Conservation (phyloP, 129 eudicot species). For the Artemisia tridentata region DNA sequence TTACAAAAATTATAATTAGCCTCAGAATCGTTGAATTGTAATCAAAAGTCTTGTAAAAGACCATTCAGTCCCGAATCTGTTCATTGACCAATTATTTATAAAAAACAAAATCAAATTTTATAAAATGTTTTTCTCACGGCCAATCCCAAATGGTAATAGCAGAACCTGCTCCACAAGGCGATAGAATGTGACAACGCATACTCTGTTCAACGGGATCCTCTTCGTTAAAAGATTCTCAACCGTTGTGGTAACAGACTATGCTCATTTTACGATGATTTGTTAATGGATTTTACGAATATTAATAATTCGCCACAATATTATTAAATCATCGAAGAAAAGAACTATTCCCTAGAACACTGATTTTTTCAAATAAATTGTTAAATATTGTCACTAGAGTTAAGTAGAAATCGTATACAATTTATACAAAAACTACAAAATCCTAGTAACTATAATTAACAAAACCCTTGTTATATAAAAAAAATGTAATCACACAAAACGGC, state of each 20-base stretch:
- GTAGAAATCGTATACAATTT: no score
- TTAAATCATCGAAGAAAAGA: no score
- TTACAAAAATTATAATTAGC: not conserved
- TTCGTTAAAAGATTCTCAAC: slow-evolving; percentile 14
- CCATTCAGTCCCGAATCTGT: slow-evolving; percentile 36
- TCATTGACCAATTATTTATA: not conserved
- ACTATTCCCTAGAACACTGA: no score
- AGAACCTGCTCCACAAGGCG: slow-evolving; percentile 38
- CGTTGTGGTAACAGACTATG: not conserved
- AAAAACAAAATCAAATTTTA: not conserved
- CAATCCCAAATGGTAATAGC: slow-evolving; percentile 36
- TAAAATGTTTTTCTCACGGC: slow-evolving; percentile 39
- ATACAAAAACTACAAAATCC: no score
- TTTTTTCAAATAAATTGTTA: no score
- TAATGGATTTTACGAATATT: slow-evolving; percentile 19
- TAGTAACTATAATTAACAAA: no score
- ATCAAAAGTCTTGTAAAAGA: slow-evolving; percentile 9
- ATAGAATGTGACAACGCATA: slow-evolving; percentile 38
- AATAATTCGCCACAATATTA: slow-evolving; percentile 5
- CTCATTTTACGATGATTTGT: slow-evolving; percentile 15
- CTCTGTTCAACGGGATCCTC: slow-evolving; percentile 20
- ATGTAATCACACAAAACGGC: slow-evolving; percentile 85
- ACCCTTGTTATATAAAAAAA: not conserved
- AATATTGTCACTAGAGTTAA: no score
- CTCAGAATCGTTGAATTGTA: slow-evolving; percentile 27